Percentiles rank a stretch among this genome's conserved stretches.
Evolutionary conservation across 192 early-diverging fungal species (phyloP).

Genomic region (Spinellus fusiger): DNA sequence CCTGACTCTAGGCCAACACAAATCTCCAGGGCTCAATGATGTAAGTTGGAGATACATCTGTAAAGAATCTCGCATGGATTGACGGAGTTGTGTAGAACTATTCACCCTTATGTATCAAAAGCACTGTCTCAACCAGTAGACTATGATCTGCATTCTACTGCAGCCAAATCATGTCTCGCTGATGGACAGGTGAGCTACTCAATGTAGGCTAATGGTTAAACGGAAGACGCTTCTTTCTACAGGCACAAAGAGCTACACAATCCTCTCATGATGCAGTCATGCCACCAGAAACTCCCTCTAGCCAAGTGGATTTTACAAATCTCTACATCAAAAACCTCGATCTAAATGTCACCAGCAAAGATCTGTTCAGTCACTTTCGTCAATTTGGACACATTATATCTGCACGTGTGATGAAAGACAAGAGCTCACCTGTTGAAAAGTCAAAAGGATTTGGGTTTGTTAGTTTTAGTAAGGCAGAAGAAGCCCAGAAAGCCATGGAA

Average conservation of each 20-base stretch:
- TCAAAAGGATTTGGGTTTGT: slow-evolving; percentile 93
- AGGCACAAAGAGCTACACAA: too few species aligned
- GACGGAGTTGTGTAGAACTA: too few species aligned
- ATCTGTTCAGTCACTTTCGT: slow-evolving; percentile 87
- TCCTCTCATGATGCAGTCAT: too few species aligned
- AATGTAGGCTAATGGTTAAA: too few species aligned
- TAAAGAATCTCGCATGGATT: not conserved
- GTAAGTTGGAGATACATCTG: too few species aligned
- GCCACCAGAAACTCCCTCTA: too few species aligned
- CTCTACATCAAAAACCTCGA: slow-evolving; percentile 98
- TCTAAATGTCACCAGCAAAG: slow-evolving; percentile 84
- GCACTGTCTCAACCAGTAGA: too few species aligned
- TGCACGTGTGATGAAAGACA: slow-evolving; percentile 77
- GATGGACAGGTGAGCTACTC: too few species aligned
- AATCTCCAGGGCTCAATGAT: slow-evolving; percentile 14
- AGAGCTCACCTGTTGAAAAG: slow-evolving; percentile 54
- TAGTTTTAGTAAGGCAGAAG: slow-evolving; percentile 85
- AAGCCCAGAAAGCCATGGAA: slow-evolving; percentile 82
- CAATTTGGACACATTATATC: slow-evolving; percentile 84
- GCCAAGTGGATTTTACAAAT: slow-evolving; percentile 54
- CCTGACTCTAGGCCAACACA: slow-evolving; percentile 14
- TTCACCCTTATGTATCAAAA: too few species aligned
- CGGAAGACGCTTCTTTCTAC: too few species aligned
- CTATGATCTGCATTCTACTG: too few species aligned
- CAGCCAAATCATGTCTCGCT: too few species aligned